A percentile compares a stretch with the other conserved stretches of the same genome.
Conservation (phyloP, 2,329 filamentous ascomycete genomes). For the Colletotrichum euphorbiae region DNA sequence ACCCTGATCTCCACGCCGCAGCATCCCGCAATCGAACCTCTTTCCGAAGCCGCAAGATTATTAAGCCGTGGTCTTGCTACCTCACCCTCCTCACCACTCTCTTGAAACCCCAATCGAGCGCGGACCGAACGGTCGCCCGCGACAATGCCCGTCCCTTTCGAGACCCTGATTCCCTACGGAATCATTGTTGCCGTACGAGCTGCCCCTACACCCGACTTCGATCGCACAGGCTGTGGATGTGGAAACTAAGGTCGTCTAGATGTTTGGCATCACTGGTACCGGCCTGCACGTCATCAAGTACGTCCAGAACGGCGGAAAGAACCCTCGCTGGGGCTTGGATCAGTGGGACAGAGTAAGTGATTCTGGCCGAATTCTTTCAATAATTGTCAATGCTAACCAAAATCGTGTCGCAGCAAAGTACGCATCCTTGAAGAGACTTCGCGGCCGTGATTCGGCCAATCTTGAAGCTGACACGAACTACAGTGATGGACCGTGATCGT, state of each 20-base stretch:
- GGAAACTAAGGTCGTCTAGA: constrained; percentile 56
- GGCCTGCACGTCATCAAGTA: constrained; percentile 68
- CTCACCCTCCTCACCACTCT: neutral
- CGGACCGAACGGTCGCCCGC: constrained; percentile 39
- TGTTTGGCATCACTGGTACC: constrained; percentile 71
- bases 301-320: constrained; percentile 71
- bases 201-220: constrained; percentile 43
- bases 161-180: constrained; percentile 72
- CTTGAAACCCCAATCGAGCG: constrained; percentile 32
- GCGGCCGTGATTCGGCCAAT: constrained; percentile 10
- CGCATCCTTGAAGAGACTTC: constrained; percentile 33
- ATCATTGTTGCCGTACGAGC: constrained; percentile 68
- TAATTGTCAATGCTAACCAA: constrained; percentile 46
- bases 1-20: neutral
- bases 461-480: constrained; percentile 28
- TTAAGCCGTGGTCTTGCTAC: constrained; percentile 10
- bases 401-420: constrained; percentile 64
- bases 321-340: constrained; percentile 69
- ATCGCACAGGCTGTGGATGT: neutral
- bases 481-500: constrained; percentile 75
- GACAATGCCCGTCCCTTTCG: constrained; percentile 73
- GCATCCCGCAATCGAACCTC: neutral
- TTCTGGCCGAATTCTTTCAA: neutral
- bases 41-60: neutral
- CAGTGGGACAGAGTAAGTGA: constrained; percentile 70